A percentile compares a stretch with the other conserved stretches of the same genome.
phyloP scores from a whole-genome alignment of 2,329 filamentous ascomycete genomes.

The Colletotrichum destructivum region DNA sequence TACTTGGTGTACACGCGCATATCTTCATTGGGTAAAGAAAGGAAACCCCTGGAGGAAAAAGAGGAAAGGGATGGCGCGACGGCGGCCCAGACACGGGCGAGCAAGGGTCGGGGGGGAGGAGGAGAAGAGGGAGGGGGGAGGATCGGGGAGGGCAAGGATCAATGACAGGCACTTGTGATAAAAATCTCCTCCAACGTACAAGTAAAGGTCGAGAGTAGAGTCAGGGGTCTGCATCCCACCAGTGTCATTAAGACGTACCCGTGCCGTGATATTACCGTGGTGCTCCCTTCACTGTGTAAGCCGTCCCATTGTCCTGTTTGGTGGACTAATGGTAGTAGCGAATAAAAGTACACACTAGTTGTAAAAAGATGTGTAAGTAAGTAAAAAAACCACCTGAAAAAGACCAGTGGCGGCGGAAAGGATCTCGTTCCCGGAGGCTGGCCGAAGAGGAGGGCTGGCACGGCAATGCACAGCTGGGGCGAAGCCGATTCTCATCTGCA shows the following conservation, averaged over 20 bases:
- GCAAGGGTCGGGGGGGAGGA: conserved; percentile 23
- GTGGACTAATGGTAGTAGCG: no score
- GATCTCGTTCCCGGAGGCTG: conserved; percentile 27
- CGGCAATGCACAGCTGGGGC: conserved; percentile 33
- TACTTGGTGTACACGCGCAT: neutral
- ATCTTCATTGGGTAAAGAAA: conserved; percentile 10
- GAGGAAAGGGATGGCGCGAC: no score
- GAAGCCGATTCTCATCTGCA: conserved; percentile 13
- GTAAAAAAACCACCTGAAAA: neutral
- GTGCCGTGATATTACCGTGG: no score
- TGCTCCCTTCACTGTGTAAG: no score
- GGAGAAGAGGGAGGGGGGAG: neutral
- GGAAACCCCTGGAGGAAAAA: conserved; percentile 17
- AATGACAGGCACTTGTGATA: conserved; percentile 4
- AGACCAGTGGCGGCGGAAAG: conserved; percentile 20
- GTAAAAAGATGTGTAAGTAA: no score
- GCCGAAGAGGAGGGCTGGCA: conserved; percentile 23
- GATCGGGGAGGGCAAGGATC: conserved; percentile 31
- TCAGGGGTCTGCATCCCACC: conserved; percentile 23
- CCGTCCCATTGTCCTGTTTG: no score
- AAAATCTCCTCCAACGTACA: conserved; percentile 29
- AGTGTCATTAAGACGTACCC: neutral
- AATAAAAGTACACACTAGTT: neutral
- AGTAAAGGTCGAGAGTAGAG: neutral
- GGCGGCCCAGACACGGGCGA: conserved; percentile 16